Evolutionary conservation across 208 protist species (phyloP), one percentile per base, ranked within the genome.

Genomic region (Crithidia bombi): DNA sequence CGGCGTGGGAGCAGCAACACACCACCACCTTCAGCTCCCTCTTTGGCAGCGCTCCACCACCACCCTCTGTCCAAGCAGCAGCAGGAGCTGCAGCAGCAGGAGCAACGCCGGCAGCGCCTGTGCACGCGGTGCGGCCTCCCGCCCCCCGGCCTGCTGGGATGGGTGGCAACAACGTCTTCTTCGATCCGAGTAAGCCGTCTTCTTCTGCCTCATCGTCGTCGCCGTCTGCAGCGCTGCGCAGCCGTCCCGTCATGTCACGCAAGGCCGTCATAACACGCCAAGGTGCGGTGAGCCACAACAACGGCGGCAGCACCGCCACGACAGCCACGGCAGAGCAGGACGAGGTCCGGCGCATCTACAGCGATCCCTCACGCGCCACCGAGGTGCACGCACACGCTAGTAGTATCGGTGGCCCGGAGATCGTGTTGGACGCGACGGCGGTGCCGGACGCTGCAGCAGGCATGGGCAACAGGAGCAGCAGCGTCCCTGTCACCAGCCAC

Each of bases 121-220:
- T 32, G 5, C 26, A 41, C 5, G 12, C 56, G n/a, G n/a, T 19
- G 28, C 14, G 44, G 5, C 28, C 26, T 5, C n/a, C 35, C 55
- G 26, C 30, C 3, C 28, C 50, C 5, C 59, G 57, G 15, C 25
- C 69, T 32, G 38, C 17, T 14, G 39, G 43, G 56, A 46, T 38
- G 38, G 52, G 44, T 21, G 73, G 69, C 69, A 78, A 70, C 46
- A 72, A 90, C 69, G 58, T 88, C 54, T 88, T 86, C 59, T 55
- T 82, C 67, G 80, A 89, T 43, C 82, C 84, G 5, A 65, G 64
- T 28, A 70, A 63, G 6, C 52, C 69, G 39, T 41, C 41, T 7
- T 43, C 38, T 43, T 7, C 38, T 17, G 38, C 38, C 14, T 7
- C 38, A 28, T 2, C 46, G 10, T 23, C 21, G 21, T 7, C 46